These are phyloP conservation scores for Piper betle DNA, from an alignment of 164 flowering plant species.

Conservation along the genomic window DNA sequence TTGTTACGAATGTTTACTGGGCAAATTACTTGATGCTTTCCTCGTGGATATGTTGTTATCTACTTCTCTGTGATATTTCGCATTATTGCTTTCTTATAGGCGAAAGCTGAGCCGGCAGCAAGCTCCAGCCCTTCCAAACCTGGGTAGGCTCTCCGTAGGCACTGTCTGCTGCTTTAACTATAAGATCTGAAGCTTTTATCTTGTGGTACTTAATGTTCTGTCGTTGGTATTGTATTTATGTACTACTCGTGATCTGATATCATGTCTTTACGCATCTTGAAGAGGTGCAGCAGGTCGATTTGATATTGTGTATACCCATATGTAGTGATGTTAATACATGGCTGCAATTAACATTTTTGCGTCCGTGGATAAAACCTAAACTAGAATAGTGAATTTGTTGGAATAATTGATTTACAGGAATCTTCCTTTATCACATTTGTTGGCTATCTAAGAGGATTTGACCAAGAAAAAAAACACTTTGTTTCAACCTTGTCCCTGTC, in stretches of 20 bases:
- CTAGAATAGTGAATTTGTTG: too few species aligned
- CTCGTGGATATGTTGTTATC: neutral
- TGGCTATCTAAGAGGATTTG: too few species aligned
- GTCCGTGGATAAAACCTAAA: neutral
- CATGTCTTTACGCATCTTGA: neutral
- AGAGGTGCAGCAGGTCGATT: neutral
- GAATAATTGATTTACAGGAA: too few species aligned
- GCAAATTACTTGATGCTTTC: neutral
- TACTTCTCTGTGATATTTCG: neutral
- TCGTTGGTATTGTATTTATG: neutral
- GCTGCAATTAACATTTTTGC: neutral
- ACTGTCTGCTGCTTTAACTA: neutral
- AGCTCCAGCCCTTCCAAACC: neutral
- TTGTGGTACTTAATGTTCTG: neutral
- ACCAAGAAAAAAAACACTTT: too few species aligned
- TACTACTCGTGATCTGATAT: neutral
- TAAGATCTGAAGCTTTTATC: neutral
- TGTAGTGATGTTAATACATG: neutral
- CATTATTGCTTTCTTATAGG: neutral
- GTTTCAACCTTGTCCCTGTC: too few species aligned
- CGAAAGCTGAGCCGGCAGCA: neutral
- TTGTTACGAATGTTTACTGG: neutral
- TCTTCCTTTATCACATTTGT: too few species aligned
- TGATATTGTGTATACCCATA: neutral
- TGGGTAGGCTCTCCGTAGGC: neutral